Percentiles rank a stretch among this genome's conserved stretches.
phyloP scores from a whole-genome alignment of 2,329 filamentous ascomycete species.

The Colletotrichum cereale region DNA sequence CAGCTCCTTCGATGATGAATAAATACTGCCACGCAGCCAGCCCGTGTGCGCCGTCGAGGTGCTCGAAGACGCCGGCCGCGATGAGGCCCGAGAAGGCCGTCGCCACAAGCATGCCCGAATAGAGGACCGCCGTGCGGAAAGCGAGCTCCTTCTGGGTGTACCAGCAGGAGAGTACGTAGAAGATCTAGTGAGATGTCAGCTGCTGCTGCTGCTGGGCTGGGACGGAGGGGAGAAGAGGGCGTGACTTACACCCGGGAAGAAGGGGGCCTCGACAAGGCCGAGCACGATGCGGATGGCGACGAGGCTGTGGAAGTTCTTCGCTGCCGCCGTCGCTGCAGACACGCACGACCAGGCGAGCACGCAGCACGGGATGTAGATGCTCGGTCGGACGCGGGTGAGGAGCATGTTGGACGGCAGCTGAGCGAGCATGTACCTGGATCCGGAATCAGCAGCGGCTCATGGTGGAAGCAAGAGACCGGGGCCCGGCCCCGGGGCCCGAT shows the following conservation, averaged over 20 bases:
- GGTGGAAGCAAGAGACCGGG: not conserved
- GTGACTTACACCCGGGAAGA: conserved; percentile 37
- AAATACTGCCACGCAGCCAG: conserved; percentile 75
- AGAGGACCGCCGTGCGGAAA: conserved; percentile 35
- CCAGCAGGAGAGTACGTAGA: conserved; percentile 38
- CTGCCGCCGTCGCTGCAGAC: conserved; percentile 38
- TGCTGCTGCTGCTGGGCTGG: not conserved
- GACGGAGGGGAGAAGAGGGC: not conserved
- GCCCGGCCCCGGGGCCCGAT: too few relatives aligned
- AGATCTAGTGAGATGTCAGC: conserved; percentile 37
- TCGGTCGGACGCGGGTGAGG: conserved; percentile 41
- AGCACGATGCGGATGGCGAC: conserved; percentile 29
- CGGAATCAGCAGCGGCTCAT: not conserved
- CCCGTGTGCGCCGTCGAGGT: conserved; percentile 62
- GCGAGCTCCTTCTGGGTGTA: conserved; percentile 40
- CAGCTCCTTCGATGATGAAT: conserved; percentile 75
- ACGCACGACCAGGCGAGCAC: conserved; percentile 39
- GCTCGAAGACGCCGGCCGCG: conserved; percentile 55
- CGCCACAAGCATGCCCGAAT: conserved; percentile 44
- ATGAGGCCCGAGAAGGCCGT: conserved; percentile 58
- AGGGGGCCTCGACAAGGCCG: conserved; percentile 36
- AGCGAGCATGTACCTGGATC: conserved; percentile 40
- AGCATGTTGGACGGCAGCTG: conserved; percentile 45
- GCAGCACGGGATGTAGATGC: conserved; percentile 43
- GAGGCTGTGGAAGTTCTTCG: conserved; percentile 28